Evolutionary conservation across 768 basidiomycete species (phyloP).

Genomic region (Termitomyces eurrhizus): DNA sequence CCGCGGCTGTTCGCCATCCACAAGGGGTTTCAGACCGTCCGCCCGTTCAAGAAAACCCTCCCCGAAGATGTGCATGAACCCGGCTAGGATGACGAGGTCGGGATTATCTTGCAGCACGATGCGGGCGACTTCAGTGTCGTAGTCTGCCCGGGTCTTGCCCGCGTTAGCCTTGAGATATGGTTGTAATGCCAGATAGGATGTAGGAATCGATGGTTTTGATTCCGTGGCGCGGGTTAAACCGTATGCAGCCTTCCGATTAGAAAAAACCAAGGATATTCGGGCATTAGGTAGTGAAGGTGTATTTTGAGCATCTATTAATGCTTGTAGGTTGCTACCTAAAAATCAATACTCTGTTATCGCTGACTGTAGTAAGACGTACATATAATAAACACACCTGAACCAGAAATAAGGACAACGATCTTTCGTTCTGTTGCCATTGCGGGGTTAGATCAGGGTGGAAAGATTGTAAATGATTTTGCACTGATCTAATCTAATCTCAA

Average conservation of each 20-base stretch:
- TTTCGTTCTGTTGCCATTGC: slow-evolving; percentile 22
- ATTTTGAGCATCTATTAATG: slow-evolving; percentile 84
- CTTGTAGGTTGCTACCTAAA: slow-evolving; percentile 94
- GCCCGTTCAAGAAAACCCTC: slow-evolving; percentile 74
- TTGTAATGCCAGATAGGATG: slow-evolving; percentile 78
- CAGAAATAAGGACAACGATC: slow-evolving; percentile 48
- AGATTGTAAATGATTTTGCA: neutral
- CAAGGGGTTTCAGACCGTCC: slow-evolving; percentile 34
- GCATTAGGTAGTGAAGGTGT: slow-evolving; percentile 71
- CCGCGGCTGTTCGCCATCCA: slow-evolving; percentile 30
- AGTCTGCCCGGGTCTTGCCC: slow-evolving; percentile 73
- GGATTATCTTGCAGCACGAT: slow-evolving; percentile 62
- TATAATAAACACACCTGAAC: slow-evolving; percentile 40
- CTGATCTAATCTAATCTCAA: slow-evolving; percentile 4
- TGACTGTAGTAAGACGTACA: neutral
- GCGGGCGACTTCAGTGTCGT: slow-evolving; percentile 77
- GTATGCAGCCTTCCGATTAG: slow-evolving; percentile 88
- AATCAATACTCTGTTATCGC: neutral
- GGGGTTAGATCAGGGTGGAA: neutral
- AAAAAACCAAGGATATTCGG: slow-evolving; percentile 77
- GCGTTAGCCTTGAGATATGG: slow-evolving; percentile 75
- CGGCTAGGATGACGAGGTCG: slow-evolving; percentile 90
- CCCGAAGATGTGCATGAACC: slow-evolving; percentile 97
- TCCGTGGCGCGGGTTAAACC: slow-evolving; percentile 78
- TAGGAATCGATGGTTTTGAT: slow-evolving; percentile 75